phyloP scores from a whole-genome alignment of 345 rosid species.

The Dovyalis caffra region DNA sequence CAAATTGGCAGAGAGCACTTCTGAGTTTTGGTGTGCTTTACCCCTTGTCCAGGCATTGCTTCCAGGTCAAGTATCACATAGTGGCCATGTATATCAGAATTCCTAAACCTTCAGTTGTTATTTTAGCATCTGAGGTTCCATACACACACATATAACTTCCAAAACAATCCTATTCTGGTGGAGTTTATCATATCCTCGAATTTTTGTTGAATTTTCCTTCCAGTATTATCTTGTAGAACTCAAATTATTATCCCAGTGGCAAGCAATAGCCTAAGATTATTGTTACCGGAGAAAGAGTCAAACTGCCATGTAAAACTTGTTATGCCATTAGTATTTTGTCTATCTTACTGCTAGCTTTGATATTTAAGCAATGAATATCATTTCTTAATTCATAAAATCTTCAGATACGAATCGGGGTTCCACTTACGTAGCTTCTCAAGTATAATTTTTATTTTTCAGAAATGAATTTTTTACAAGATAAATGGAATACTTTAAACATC shows the following conservation, averaged over 20 bases:
- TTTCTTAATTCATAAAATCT: background rate
- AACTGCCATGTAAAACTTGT: background rate
- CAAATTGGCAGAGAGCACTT: constrained; percentile 55
- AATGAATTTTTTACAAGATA: background rate
- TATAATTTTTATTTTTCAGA: background rate
- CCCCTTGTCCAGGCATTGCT: constrained; percentile 78
- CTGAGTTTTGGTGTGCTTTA: constrained; percentile 69
- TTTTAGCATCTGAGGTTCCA: constrained; percentile 3
- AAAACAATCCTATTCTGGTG: background rate
- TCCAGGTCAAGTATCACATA: constrained; percentile 52
- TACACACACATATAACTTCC: background rate
- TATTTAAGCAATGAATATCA: background rate
- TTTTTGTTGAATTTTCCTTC: no score
- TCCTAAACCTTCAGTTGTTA: background rate
- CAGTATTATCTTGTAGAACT: no score
- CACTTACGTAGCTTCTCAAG: background rate
- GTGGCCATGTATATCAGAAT: background rate
- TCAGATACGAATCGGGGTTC: background rate
- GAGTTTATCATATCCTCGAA: background rate
- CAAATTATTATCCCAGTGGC: no score
- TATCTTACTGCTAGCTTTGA: background rate
- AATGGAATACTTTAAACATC: background rate
- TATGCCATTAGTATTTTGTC: background rate
- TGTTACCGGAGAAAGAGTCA: background rate
- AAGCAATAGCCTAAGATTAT: background rate